These are phyloP conservation scores for Rosa rugosa DNA, from an alignment of 306 rosid species.

Conservation along the genomic window DNA sequence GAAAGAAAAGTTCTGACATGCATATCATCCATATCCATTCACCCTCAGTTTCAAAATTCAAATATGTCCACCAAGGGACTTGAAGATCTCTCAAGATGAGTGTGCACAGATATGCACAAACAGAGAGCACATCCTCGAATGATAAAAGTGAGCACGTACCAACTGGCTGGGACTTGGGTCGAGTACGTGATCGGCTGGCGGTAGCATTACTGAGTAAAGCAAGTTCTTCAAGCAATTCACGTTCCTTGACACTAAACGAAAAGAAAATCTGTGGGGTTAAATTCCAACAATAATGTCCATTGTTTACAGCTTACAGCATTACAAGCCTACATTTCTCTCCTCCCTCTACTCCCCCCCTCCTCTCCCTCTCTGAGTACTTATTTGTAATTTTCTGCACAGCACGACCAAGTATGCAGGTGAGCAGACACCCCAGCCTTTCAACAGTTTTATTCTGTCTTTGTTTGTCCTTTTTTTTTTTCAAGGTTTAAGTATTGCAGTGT, in stretches of 20 bases:
- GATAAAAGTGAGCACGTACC: conserved; percentile 45
- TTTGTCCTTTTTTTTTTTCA: background rate
- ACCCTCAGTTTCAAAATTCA: background rate
- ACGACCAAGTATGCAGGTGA: background rate
- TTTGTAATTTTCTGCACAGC: background rate
- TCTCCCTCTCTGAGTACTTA: background rate
- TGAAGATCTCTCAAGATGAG: background rate
- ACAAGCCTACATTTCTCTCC: background rate
- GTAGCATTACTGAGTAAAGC: conserved; percentile 51
- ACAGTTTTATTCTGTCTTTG: background rate
- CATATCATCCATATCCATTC: background rate
- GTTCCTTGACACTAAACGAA: conserved; percentile 63
- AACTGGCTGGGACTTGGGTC: conserved; percentile 53
- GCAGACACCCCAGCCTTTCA: background rate
- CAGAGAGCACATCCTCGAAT: conserved; percentile 22
- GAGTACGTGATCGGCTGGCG: conserved; percentile 53
- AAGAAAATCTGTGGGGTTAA: background rate
- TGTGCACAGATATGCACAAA: background rate
- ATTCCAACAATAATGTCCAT: background rate
- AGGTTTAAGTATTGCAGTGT: background rate
- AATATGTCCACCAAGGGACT: conserved; percentile 4
- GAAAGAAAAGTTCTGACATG: background rate
- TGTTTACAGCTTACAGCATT: conserved; percentile 4
- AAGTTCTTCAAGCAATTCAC: conserved; percentile 87
- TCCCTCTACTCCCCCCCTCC: background rate